Evolutionary conservation across 2,329 filamentous ascomycete species (phyloP), one percentile per base, ranked within the genome.

Genomic region (Cadophora malorum): DNA sequence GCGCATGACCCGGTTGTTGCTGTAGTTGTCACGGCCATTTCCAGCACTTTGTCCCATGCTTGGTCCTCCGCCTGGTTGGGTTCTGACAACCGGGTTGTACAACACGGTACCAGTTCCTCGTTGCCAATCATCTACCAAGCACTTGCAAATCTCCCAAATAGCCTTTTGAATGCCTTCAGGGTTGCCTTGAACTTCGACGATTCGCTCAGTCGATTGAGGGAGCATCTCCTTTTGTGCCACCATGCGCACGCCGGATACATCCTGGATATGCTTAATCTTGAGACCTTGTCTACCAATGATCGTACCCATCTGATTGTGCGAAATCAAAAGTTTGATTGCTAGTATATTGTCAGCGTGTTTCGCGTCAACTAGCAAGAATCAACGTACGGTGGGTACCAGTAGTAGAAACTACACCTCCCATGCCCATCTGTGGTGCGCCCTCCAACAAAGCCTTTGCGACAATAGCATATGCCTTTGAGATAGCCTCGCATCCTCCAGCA

Each of bases 201-300:
- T 94, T 72, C 96, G 91, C 84, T 99, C 96, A 41, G 96, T 99
- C 6, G 96, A 99, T 81, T 99, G 96, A 45, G 96, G 96, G 8
- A 99, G 90, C 96, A 99, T 99, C 78, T 99, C 96, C 83, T 99
- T 99, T 81, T 99, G 96, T 50, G 96, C 96, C 60, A 99, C 94
- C 96, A 99, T 99, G 78, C 96, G 94, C 68, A 98, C 96, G 72
- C 94, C 94, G 5, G 96, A 98, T 35, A 90, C 90, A 80, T 99
- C 96, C 80, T 99, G 96, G 74, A 99, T 99, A 80, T 97, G 93
- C 87, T 99, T 99, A 86, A 99, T 99, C 86, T 98, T 99, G 74
- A 97, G 86, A 68, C 96, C 96, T 80, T 96, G 92, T 73, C 94
- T 90, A 76, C 96, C 96, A 78, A 99, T 99, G 83, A 99, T 97